Evolutionary conservation across 2,329 filamentous ascomycete species (phyloP).

Genomic region (Paecilomyces sp.): DNA sequence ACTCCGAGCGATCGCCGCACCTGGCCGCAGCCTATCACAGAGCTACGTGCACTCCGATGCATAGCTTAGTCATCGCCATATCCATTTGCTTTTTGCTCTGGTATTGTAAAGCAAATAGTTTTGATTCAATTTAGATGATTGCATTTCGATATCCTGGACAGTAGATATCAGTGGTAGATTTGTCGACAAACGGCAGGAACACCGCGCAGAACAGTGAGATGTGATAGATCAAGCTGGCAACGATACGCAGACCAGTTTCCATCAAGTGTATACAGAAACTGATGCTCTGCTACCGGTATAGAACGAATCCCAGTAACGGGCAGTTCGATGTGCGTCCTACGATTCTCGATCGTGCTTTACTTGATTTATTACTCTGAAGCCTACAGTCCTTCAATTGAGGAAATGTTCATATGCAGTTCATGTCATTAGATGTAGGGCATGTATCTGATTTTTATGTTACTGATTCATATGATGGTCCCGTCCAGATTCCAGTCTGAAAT

Average conservation of each 20-base stretch:
- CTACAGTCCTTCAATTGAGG: background rate
- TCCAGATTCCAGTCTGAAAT: background rate
- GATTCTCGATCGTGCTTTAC: background rate
- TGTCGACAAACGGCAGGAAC: no score
- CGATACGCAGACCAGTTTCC: no score
- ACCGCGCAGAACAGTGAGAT: no score
- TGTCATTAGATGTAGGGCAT: constrained; percentile 6
- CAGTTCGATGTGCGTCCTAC: background rate
- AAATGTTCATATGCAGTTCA: background rate
- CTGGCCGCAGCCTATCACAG: constrained; percentile 4
- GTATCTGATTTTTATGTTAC: constrained; percentile 11
- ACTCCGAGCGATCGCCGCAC: constrained; percentile 2
- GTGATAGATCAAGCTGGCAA: no score
- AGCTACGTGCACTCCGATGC: background rate
- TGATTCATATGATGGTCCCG: background rate
- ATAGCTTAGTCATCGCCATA: constrained; percentile 2
- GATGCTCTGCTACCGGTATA: no score
- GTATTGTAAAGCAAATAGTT: background rate
- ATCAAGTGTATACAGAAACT: no score
- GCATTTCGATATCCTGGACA: background rate
- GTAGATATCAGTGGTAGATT: background rate
- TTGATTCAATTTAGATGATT: background rate
- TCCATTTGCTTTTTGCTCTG: background rate
- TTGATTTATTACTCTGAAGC: background rate
- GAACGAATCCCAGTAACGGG: no score